Conservation (phyloP, 2,329 filamentous ascomycete genomes). For the Colletotrichum sp. region DNA sequence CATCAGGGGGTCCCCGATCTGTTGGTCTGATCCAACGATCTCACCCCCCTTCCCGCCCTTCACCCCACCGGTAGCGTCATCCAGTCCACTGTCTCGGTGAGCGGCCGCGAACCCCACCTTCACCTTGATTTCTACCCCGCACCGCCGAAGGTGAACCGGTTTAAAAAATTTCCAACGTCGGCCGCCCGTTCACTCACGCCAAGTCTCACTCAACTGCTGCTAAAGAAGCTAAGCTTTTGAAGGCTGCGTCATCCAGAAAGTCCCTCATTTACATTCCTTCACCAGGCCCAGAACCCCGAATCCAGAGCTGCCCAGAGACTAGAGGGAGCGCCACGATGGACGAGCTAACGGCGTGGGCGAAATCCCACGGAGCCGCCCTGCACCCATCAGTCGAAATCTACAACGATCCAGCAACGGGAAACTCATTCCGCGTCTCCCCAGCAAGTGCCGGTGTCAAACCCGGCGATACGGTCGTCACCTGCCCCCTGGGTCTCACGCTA, state of each 20-base stretch:
- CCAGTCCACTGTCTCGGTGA: neutral
- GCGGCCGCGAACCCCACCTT: neutral
- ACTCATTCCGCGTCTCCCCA: slow-evolving; percentile 57
- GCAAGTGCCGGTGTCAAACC: slow-evolving; percentile 30
- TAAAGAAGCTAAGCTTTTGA: neutral
- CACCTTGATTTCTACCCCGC: slow-evolving; percentile 12
- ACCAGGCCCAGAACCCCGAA: neutral
- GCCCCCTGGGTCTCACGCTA: slow-evolving; percentile 58
- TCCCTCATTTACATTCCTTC: neutral
- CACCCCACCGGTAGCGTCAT: neutral
- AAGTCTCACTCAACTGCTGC: neutral
- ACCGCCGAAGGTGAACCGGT: neutral
- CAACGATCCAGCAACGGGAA: slow-evolving; percentile 52
- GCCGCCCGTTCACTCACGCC: neutral
- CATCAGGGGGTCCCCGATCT: neutral
- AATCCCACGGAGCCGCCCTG: slow-evolving; percentile 48
- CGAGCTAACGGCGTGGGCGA: slow-evolving; percentile 54
- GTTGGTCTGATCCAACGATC: neutral
- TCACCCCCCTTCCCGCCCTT: neutral
- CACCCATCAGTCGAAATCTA: slow-evolving; percentile 59
- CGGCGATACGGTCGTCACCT: slow-evolving; percentile 52
- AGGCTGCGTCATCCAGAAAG: neutral
- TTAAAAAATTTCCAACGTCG: neutral
- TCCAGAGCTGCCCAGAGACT: neutral
- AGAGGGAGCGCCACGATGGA: neutral